Evolutionary conservation across 192 early-diverging fungal species (phyloP).

Genomic region (Pecoramyces ruminantium): DNA sequence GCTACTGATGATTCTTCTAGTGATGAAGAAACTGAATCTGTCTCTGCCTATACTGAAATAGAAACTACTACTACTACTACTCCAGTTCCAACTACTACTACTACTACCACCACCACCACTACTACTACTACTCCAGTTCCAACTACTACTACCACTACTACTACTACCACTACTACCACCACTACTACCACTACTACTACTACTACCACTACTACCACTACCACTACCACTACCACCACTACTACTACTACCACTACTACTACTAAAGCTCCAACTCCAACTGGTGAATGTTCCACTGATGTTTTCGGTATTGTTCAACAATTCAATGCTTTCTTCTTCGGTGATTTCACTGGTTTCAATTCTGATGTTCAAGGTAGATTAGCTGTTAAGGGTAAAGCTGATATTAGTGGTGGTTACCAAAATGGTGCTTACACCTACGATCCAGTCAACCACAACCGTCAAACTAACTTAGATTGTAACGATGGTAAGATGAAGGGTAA

Average conservation of each 20-base stretch:
- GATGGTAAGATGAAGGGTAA: neutral
- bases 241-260: neutral
- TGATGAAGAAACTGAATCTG: no score
- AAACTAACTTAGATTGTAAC: neutral
- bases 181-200: neutral
- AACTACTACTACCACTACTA: neutral
- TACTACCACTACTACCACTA: neutral
- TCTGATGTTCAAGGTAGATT: neutral
- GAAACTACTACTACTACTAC: neutral
- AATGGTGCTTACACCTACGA: neutral
- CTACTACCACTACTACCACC: neutral
- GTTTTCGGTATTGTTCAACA: neutral
- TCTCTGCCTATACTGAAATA: no score
- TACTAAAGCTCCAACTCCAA: neutral
- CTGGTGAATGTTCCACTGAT: neutral
- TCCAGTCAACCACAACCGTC: neutral
- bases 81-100: no score
- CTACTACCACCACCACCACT: neutral
- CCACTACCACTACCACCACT: neutral
- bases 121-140: neutral
- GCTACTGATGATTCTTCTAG: no score
- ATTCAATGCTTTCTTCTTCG: neutral
- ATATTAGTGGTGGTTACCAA: neutral
- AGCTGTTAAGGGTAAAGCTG: neutral
- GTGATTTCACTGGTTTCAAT: neutral